Conservation (phyloP, 2,329 filamentous ascomycete species). For the Neofusicoccum cordaticola region DNA sequence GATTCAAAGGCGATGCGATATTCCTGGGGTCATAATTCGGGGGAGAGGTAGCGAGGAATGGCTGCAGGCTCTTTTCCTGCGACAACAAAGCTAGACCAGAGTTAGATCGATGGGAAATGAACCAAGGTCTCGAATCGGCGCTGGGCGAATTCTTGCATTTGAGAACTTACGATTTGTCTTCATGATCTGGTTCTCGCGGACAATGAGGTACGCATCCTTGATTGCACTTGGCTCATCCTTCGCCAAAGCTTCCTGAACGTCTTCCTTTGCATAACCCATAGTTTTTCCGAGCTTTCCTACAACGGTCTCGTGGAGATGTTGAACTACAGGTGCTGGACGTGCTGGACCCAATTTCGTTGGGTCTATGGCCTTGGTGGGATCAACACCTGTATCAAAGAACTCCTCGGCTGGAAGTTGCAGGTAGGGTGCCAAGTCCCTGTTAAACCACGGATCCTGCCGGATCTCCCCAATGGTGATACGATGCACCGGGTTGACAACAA, state of each 20-base stretch:
- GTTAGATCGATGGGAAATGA: slow-evolving; percentile 3
- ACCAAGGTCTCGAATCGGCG: background rate
- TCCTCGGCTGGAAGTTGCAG: slow-evolving; percentile 85
- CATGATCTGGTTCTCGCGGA: slow-evolving; percentile 97
- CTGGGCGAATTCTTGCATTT: no score
- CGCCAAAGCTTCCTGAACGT: slow-evolving; percentile 90
- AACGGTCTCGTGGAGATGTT: slow-evolving; percentile 87
- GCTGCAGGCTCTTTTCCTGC: slow-evolving; percentile 48
- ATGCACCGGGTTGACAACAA: slow-evolving; percentile 92
- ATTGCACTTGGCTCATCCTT: slow-evolving; percentile 94
- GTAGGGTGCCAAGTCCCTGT: slow-evolving; percentile 80
- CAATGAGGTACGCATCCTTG: slow-evolving; percentile 98
- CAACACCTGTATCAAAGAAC: slow-evolving; percentile 89
- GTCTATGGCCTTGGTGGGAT: slow-evolving; percentile 87
- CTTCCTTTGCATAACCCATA: slow-evolving; percentile 93
- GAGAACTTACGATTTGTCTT: slow-evolving; percentile 78
- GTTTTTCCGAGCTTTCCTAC: slow-evolving; percentile 95
- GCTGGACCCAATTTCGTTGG: slow-evolving; percentile 77
- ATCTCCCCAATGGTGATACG: slow-evolving; percentile 94
- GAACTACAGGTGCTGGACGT: slow-evolving; percentile 68
- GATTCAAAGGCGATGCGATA: slow-evolving; percentile 33
- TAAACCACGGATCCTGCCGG: slow-evolving; percentile 89
- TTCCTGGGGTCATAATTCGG: slow-evolving; percentile 47
- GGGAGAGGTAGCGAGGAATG: slow-evolving; percentile 56
- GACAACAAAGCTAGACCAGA: slow-evolving; percentile 51